phyloP scores from a whole-genome alignment of 805 yeast genomes.

The Candida awuae region DNA sequence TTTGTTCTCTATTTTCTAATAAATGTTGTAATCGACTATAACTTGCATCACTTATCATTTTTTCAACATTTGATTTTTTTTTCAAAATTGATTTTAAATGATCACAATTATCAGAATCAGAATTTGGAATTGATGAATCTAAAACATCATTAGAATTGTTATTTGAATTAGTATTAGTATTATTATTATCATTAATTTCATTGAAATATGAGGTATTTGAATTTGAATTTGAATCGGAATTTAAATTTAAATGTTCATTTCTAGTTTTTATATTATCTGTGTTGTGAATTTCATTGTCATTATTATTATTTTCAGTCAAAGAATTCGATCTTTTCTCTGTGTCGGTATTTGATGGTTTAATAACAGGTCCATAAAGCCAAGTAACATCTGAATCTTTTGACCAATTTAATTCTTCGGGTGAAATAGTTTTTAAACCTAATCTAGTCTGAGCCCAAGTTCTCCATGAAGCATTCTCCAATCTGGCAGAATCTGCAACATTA shows the following conservation, averaged over 20 bases:
- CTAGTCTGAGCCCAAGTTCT: conserved; percentile 94
- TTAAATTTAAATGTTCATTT: background rate
- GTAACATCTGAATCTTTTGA: conserved; percentile 94
- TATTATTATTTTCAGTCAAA: background rate
- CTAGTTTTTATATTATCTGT: conserved; percentile 1
- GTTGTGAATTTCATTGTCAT: conserved; percentile 2
- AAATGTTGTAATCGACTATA: conserved; percentile 26
- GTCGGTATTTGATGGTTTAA: conserved; percentile 11
- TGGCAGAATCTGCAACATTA: conserved; percentile 72
- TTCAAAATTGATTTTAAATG: conserved; percentile 78
- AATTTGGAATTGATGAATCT: background rate
- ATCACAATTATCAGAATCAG: conserved; percentile 13
- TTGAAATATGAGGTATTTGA: background rate
- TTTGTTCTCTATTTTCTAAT: conserved; percentile 25
- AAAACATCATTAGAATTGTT: conserved; percentile 9
- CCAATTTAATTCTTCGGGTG: conserved; percentile 93
- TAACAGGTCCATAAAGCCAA: conserved; percentile 90
- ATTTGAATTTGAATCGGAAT: background rate
- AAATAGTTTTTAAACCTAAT: conserved; percentile 61
- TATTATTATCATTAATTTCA: background rate
- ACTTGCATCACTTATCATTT: conserved; percentile 56
- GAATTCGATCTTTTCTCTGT: background rate
- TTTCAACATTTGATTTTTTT: conserved; percentile 77
- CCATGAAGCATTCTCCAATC: conserved; percentile 87
- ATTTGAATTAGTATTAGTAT: conserved; percentile 1